Evolutionary conservation across 495 filamentous ascomycete species (phyloP).

Genomic region (Penicillium subrubescens): DNA sequence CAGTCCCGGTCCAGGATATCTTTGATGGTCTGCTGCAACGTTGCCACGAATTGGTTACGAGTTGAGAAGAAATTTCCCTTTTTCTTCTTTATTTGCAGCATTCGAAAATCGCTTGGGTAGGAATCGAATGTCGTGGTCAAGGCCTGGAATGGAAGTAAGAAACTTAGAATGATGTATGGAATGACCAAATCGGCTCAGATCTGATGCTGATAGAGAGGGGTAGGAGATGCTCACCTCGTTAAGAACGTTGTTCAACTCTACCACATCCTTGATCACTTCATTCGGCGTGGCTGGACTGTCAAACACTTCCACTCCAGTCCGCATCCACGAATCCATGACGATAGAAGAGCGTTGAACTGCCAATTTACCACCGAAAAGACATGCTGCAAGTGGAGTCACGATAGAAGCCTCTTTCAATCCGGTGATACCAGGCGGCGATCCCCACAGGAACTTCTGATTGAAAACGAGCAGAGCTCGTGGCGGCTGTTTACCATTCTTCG

Average conservation of each 20-base stretch:
- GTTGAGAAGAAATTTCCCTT: not conserved
- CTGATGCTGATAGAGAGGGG: not conserved
- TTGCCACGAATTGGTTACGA: not conserved
- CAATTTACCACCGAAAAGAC: constrained; percentile 56
- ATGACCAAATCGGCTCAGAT: not conserved
- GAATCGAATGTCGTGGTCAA: constrained; percentile 2
- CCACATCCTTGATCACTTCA: constrained; percentile 38
- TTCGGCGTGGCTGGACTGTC: constrained; percentile 9
- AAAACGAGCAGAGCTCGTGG: constrained; percentile 1
- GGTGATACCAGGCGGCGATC: not conserved
- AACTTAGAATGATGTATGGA: not conserved
- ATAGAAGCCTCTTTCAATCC: constrained; percentile 39
- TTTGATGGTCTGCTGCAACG: constrained; percentile 1
- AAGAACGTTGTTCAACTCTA: constrained; percentile 48
- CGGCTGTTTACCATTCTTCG: not conserved
- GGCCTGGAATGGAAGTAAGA: not conserved
- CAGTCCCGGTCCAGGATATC: constrained; percentile 9
- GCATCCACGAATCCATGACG: constrained; percentile 53
- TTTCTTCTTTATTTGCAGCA: constrained; percentile 1
- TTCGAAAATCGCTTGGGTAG: not conserved
- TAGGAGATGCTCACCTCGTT: constrained; percentile 25
- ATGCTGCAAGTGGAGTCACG: constrained; percentile 45
- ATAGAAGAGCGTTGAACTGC: constrained; percentile 29
- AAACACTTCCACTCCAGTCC: constrained; percentile 34
- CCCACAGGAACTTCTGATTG: not conserved